Conservation (phyloP, 768 basidiomycete genomes). For the Scleroderma bovista region DNA sequence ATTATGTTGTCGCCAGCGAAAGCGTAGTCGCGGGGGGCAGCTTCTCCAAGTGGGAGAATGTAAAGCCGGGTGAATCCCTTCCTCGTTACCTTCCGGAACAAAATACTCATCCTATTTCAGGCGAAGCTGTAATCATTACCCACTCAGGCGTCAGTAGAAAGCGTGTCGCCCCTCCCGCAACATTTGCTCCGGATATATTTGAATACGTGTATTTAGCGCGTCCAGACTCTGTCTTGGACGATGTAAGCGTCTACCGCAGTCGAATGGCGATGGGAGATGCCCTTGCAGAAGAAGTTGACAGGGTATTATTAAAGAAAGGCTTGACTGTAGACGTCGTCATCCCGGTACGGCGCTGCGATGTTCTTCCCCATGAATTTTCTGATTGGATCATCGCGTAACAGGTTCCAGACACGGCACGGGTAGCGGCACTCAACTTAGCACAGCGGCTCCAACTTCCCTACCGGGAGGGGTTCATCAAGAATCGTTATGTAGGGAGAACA, state of each 20-base stretch:
- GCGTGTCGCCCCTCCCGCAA: constrained; percentile 60
- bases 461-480: constrained; percentile 98
- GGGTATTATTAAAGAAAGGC: constrained; percentile 60
- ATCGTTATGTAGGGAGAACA: constrained; percentile 95
- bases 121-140: constrained; percentile 95
- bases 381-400: constrained; percentile 19
- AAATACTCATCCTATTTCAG: constrained; percentile 32
- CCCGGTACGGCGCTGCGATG: constrained; percentile 48
- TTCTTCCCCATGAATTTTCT: constrained; percentile 1
- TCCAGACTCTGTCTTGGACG: constrained; percentile 95
- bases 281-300: constrained; percentile 80
- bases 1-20: constrained; percentile 92
- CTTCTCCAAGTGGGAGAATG: constrained; percentile 90
- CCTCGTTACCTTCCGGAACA: neutral
- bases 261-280: constrained; percentile 99
- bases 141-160: constrained; percentile 70
- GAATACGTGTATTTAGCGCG: constrained; percentile 99
- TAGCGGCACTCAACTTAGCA: constrained; percentile 92
- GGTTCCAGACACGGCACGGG: constrained; percentile 96
- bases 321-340: constrained; percentile 92
- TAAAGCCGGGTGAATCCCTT: constrained; percentile 67
- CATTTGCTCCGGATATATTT: constrained; percentile 96
- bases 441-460: constrained; percentile 88
- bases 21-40: constrained; percentile 94
- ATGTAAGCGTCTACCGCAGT: constrained; percentile 93